phyloP scores from a whole-genome alignment of 2,329 filamentous ascomycete species.

The Hymenoscyphus fructigenus region DNA sequence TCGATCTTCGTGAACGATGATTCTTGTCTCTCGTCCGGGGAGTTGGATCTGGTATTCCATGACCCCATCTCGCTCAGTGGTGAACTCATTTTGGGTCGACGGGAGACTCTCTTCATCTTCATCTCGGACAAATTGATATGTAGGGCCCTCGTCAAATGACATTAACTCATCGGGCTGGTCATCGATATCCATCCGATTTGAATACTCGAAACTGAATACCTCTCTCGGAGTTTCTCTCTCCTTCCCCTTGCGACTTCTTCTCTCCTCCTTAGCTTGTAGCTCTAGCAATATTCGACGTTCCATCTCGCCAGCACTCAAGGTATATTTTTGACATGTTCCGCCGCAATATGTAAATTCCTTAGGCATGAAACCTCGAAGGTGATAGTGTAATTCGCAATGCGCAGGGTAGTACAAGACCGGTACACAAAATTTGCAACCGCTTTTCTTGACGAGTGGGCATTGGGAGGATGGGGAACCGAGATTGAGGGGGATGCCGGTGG shows the following conservation, averaged over 20 bases:
- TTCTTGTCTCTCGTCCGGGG: too few relatives aligned
- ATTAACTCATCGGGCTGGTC: neutral
- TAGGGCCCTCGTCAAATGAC: too few relatives aligned
- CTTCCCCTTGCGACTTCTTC: neutral
- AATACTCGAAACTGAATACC: neutral
- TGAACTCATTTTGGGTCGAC: neutral
- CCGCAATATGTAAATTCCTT: neutral
- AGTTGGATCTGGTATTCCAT: too few relatives aligned
- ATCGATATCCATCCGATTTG: neutral
- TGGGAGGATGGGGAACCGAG: conserved; percentile 22
- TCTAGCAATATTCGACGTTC: neutral
- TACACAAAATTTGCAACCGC: conserved; percentile 27
- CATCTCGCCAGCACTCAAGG: neutral
- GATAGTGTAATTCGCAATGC: conserved; percentile 33
- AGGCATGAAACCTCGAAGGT: conserved; percentile 10
- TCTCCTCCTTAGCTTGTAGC: neutral
- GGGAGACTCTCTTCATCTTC: neutral
- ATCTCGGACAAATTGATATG: too few relatives aligned
- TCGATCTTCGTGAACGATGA: too few relatives aligned
- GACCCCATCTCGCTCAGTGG: too few relatives aligned
- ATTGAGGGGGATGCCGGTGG: conserved; percentile 2
- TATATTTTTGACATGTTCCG: neutral
- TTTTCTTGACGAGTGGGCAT: conserved; percentile 11
- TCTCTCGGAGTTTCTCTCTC: neutral
- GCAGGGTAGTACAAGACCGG: conserved; percentile 30